Evolutionary conservation across 176 grass and related monocot genomes (phyloP), one percentile per base, ranked within the genome.

Genomic region (Carex pumila): DNA sequence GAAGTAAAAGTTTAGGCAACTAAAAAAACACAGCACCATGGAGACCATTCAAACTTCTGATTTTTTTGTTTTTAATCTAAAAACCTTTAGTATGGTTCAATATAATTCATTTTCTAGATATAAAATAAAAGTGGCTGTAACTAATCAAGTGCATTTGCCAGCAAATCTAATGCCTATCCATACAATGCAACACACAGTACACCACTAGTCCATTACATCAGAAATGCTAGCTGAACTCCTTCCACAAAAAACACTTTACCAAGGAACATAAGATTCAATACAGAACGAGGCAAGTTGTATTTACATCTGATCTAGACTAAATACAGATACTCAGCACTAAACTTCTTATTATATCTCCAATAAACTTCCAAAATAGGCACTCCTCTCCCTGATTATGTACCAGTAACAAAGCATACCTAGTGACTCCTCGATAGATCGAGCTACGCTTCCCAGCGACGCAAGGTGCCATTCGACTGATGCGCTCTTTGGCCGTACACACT

Each of bases 391-490:
- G 19, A 59, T 65, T 50, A n/a, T 41, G 31, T 81, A 81, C 31
- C 79, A 81, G 37, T 65, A 49, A 82, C 41, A 82, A 53, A 47
- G 5, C 63, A 80, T 86, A 99, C 97, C 97, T 89, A 58, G 97
- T 99, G 80, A 99, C 97, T 19, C 93, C 97, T 61, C 97, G 86
- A 83, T 99, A 99, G 93, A 99, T 99, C 83, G 97, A 99, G 89
- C 93, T 99, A 70, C 97, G 89, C 85, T 99, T 99, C 64, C 97
- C 97, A 9, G 97, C 97, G 78, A 90, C 93, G 67, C 97, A 96
- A 36, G 97, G 97, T 22, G 93, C 88, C 93, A 99, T 99, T 74
- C 97, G 97, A 87, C 97, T 99, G 91, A 99, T 99, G 83, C 97
- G 88, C 71, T 99, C 97, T 94, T 99, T 99, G 78, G 97, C 97